Evolutionary conservation across 805 yeast species (phyloP).

Genomic region (Kazachstania taianensis): DNA sequence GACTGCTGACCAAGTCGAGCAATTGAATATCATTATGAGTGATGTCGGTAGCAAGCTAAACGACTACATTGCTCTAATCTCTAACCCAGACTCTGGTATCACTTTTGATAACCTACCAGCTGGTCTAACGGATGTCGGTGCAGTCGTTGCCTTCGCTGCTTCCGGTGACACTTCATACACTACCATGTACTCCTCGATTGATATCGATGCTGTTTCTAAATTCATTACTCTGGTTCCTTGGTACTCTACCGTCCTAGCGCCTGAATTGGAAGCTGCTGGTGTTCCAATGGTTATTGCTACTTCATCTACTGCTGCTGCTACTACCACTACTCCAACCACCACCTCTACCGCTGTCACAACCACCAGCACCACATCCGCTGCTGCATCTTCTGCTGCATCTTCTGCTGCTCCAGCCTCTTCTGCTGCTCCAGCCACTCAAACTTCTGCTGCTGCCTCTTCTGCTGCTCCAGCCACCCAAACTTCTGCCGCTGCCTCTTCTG

Average conservation of each 20-base stretch:
- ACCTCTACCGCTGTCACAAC: not conserved
- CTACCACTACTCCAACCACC: not conserved
- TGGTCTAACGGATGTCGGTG: slow-evolving; percentile 18
- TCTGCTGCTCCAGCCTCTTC: no score
- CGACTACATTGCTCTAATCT: slow-evolving; percentile 10
- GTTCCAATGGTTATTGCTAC: not conserved
- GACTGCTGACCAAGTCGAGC: slow-evolving; percentile 14
- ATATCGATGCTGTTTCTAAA: slow-evolving; percentile 15
- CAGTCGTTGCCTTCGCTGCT: slow-evolving; percentile 9
- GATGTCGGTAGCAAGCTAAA: slow-evolving; percentile 14
- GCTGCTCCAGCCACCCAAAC: no score
- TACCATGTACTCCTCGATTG: slow-evolving; percentile 18
- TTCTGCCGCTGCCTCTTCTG: no score
- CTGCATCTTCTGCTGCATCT: no score
- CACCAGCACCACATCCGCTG: not conserved
- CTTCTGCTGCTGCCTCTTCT: no score
- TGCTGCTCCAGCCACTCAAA: no score
- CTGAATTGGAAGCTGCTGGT: not conserved
- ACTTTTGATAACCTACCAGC: slow-evolving; percentile 16
- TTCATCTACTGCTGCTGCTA: not conserved
- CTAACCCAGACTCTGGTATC: slow-evolving; percentile 2
- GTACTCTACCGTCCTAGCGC: slow-evolving; percentile 11
- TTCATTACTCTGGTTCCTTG: slow-evolving; percentile 25
- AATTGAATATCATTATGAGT: slow-evolving; percentile 14
- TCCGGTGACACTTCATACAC: slow-evolving; percentile 25